phyloP scores from a whole-genome alignment of 192 early-diverging fungal genomes.

The Entrophospora sp. region DNA sequence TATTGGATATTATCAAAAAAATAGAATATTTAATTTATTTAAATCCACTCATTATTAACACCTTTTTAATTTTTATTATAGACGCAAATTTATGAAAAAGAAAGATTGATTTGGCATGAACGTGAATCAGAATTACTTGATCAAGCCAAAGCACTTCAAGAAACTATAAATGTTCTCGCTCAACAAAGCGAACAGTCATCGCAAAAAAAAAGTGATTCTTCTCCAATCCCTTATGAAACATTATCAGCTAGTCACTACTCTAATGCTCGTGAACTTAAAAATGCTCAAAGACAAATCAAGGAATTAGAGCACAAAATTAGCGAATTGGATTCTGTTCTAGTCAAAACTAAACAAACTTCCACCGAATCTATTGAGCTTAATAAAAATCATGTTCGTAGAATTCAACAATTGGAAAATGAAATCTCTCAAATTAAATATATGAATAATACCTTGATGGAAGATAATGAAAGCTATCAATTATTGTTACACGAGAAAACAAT shows the following conservation, averaged over 20 bases:
- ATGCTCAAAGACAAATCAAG: constrained; percentile 6
- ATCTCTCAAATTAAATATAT: constrained; percentile 53
- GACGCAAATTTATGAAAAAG: constrained; percentile 20
- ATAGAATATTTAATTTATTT: neutral
- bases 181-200: constrained; percentile 1
- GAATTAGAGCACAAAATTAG: constrained; percentile 4
- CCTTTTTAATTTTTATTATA: neutral
- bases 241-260: neutral
- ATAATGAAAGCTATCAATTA: constrained; percentile 75
- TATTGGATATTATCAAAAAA: neutral
- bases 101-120: constrained; percentile 9
- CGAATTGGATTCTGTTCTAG: constrained; percentile 2
- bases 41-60: neutral
- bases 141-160: constrained; percentile 20
- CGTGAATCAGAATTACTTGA: constrained; percentile 8
- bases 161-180: constrained; percentile 14
- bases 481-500: constrained; percentile 74
- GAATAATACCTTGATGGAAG: constrained; percentile 64
- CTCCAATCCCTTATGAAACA: neutral
- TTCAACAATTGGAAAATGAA: constrained; percentile 25
- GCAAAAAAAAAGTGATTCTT: neutral
- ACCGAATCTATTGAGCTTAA: neutral
- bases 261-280: neutral
- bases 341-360: neutral
- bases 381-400: neutral